Evolutionary conservation across 768 basidiomycete genomes (phyloP).

Genomic region (Leccinum aurantiacum): DNA sequence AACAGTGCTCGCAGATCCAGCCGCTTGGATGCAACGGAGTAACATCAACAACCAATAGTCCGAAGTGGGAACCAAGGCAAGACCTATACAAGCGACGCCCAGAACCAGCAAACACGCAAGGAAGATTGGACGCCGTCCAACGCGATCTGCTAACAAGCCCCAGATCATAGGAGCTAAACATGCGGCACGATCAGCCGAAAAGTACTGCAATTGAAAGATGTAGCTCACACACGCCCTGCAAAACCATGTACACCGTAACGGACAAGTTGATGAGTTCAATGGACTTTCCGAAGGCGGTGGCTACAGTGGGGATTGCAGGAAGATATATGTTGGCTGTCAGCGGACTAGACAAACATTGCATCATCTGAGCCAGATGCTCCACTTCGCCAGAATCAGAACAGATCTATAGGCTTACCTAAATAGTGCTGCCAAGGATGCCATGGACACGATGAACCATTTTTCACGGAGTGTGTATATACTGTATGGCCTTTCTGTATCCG

Average conservation of each 20-base stretch:
- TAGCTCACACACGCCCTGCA: slow-evolving; percentile 45
- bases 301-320: slow-evolving; percentile 72
- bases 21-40: slow-evolving; percentile 76
- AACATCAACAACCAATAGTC: slow-evolving; percentile 80
- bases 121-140: slow-evolving; percentile 65
- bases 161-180: slow-evolving; percentile 55
- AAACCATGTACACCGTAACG: slow-evolving; percentile 60
- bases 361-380: background rate
- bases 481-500: slow-evolving; percentile 26
- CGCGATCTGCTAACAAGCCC: slow-evolving; percentile 63
- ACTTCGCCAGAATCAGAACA: background rate
- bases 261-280: slow-evolving; percentile 77
- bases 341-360: slow-evolving; percentile 42
- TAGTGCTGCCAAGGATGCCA: slow-evolving; percentile 60
- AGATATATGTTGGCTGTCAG: slow-evolving; percentile 78
- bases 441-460: slow-evolving; percentile 67
- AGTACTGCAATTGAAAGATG: background rate
- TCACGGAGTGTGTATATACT: slow-evolving; percentile 55
- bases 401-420: slow-evolving; percentile 49
- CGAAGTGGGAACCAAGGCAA: slow-evolving; percentile 52
- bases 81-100: slow-evolving; percentile 61
- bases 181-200: background rate
- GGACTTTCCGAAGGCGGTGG: slow-evolving; percentile 57
- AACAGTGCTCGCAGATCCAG: slow-evolving; percentile 77
- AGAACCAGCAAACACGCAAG: slow-evolving; percentile 63